phyloP scores from a whole-genome alignment of 352 stramenopile species.

The Phytophthora vignae region DNA sequence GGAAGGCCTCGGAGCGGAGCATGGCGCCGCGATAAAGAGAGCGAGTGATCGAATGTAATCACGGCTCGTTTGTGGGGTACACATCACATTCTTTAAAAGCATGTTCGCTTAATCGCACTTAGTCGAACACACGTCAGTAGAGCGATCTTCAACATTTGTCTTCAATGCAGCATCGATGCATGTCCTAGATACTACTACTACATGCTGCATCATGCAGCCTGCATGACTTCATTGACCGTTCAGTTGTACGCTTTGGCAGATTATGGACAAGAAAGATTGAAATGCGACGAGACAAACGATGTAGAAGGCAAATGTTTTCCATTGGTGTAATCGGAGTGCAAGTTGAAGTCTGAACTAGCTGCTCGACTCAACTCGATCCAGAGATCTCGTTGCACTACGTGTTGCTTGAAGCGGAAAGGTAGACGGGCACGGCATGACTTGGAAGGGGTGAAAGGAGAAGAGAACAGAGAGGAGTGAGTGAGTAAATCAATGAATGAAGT shows the following conservation, averaged over 20 bases:
- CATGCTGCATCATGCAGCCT: not conserved
- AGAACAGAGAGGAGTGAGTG: not conserved
- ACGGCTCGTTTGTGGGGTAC: too few species aligned
- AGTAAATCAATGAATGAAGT: not conserved
- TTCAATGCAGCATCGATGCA: not conserved
- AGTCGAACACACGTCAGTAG: too few species aligned
- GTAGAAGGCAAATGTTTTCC: slow-evolving; percentile 13
- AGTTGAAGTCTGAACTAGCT: slow-evolving; percentile 3
- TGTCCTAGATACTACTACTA: too few species aligned
- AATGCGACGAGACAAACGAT: slow-evolving; percentile 9
- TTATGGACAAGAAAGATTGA: not conserved
- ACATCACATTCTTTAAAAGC: too few species aligned
- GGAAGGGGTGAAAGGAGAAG: not conserved
- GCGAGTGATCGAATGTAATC: not conserved
- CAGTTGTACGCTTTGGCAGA: not conserved
- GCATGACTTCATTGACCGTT: too few species aligned
- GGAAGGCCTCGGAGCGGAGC: slow-evolving; percentile 82
- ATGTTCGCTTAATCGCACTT: too few species aligned
- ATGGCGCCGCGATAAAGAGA: slow-evolving; percentile 30
- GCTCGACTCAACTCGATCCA: not conserved
- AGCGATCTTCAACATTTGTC: too few species aligned
- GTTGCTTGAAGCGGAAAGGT: not conserved
- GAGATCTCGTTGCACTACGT: slow-evolving; percentile 1
- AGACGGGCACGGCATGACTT: slow-evolving; percentile 10
- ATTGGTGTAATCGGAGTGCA: slow-evolving; percentile 5